Percentiles rank a stretch among this genome's conserved stretches.
phyloP scores from a whole-genome alignment of 352 stramenopile genomes.

The Pythium pectinolyticum region DNA sequence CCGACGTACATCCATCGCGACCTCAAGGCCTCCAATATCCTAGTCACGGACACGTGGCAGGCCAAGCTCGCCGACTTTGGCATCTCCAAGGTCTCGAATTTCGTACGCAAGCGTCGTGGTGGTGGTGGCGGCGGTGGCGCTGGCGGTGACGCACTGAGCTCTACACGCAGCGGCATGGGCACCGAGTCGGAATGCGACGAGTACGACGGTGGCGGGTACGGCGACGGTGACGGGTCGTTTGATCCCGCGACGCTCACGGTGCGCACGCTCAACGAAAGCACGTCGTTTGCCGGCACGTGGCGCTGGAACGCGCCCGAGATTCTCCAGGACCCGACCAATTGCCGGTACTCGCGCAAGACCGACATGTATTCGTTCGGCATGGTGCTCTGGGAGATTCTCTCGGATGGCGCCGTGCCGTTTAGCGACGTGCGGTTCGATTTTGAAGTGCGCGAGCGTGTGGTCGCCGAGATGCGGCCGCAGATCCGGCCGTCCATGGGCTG shows the following conservation, averaged over 20 bases:
- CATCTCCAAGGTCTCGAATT: slow-evolving; percentile 34
- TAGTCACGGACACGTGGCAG: slow-evolving; percentile 72
- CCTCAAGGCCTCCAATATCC: slow-evolving; percentile 73
- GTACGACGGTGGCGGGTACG: slow-evolving; percentile 1
- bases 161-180: too few species aligned
- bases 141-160: too few species aligned
- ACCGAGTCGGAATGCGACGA: slow-evolving; percentile 1
- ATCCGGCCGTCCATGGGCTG: slow-evolving; percentile 50
- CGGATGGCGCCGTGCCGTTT: slow-evolving; percentile 61
- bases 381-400: slow-evolving; percentile 71
- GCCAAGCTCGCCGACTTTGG: slow-evolving; percentile 55
- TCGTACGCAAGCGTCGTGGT: slow-evolving; percentile 35
- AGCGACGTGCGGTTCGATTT: slow-evolving; percentile 69
- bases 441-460: slow-evolving; percentile 62
- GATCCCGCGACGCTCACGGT: slow-evolving; percentile 29
- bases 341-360: slow-evolving; percentile 56
- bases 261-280: slow-evolving; percentile 53
- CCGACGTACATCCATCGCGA: slow-evolving; percentile 77
- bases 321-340: slow-evolving; percentile 63
- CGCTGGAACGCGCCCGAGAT: slow-evolving; percentile 72
- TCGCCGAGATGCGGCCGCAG: slow-evolving; percentile 50
- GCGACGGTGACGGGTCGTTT: slow-evolving; percentile 1
- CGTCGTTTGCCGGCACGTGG: slow-evolving; percentile 69
- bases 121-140: slow-evolving; percentile 27
- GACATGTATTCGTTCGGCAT: slow-evolving; percentile 81